A percentile compares a stretch with the other conserved stretches of the same genome.
Evolutionary conservation across 306 rosid species (phyloP).

Genomic region (Pyrus pyrifolia): DNA sequence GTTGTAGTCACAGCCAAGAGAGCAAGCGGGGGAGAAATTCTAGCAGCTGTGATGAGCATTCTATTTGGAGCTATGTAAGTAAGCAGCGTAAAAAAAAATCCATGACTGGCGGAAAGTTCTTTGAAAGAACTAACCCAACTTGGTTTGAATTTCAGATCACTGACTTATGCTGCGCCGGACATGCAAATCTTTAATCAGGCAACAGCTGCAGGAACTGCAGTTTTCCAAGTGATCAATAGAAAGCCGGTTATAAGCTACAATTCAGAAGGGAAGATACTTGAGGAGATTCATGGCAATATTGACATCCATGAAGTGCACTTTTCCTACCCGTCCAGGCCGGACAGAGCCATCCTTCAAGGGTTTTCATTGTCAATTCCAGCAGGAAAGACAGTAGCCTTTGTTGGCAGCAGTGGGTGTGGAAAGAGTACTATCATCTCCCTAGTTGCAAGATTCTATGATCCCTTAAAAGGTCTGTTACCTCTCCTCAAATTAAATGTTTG

Average conservation of each 20-base stretch:
- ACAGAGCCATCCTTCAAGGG: slow-evolving; percentile 54
- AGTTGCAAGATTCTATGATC: slow-evolving; percentile 72
- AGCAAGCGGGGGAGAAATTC: slow-evolving; percentile 63
- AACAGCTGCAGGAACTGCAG: slow-evolving; percentile 78
- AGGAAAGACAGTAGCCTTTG: slow-evolving; percentile 71
- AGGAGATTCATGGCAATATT: slow-evolving; percentile 42
- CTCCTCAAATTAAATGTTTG: too few species aligned
- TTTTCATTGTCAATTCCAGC: slow-evolving; percentile 69
- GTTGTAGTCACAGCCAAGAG: slow-evolving; percentile 50
- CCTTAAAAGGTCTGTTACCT: slow-evolving; percentile 31
- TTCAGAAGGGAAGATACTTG: slow-evolving; percentile 36
- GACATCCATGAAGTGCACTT: slow-evolving; percentile 49
- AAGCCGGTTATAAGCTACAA: slow-evolving; percentile 45
- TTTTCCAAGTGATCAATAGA: slow-evolving; percentile 73
- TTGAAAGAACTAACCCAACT: neutral
- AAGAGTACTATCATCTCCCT: slow-evolving; percentile 85
- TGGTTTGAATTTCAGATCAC: slow-evolving; percentile 39
- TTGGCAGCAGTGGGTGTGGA: slow-evolving; percentile 94
- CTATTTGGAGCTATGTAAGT: slow-evolving; percentile 89
- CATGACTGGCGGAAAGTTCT: too few species aligned
- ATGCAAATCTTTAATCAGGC: slow-evolving; percentile 87
- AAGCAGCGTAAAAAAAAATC: neutral
- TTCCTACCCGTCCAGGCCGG: slow-evolving; percentile 71
- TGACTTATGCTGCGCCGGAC: slow-evolving; percentile 89
- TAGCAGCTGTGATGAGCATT: slow-evolving; percentile 84